These are phyloP conservation scores for Ormosia emarginata DNA, from an alignment of 306 rosid genomes.

Conservation along the genomic window DNA sequence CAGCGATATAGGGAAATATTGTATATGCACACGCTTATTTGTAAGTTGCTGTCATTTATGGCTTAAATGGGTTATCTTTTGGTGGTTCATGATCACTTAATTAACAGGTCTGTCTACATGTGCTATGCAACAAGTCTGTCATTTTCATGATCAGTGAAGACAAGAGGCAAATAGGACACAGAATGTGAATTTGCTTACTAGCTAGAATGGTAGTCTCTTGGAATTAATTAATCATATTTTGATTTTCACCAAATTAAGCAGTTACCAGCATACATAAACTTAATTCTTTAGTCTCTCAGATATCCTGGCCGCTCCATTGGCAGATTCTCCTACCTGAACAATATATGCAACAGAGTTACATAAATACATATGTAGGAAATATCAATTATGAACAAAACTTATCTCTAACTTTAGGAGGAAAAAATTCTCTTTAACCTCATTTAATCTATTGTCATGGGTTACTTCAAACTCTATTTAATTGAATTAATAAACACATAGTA, in stretches of 20 bases:
- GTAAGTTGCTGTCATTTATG: background rate
- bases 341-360: background rate
- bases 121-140: background rate
- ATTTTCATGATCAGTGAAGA: too few relatives aligned
- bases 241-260: background rate
- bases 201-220: background rate
- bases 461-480: too few relatives aligned
- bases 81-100: background rate
- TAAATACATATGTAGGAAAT: background rate
- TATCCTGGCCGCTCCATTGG: constrained; percentile 39
- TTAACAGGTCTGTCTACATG: background rate
- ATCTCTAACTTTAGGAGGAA: too few relatives aligned
- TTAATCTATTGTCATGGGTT: too few relatives aligned
- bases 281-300: constrained; percentile 41
- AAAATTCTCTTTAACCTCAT: too few relatives aligned
- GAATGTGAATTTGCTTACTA: background rate
- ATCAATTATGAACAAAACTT: too few relatives aligned
- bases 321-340: constrained; percentile 42
- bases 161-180: background rate
- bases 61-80: background rate
- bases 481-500: too few relatives aligned
- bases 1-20: background rate
- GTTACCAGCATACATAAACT: constrained; percentile 11
- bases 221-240: background rate
- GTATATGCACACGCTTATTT: background rate